Evolutionary conservation across 2,329 filamentous ascomycete genomes (phyloP).

Genomic region (Exophiala mesophila): DNA sequence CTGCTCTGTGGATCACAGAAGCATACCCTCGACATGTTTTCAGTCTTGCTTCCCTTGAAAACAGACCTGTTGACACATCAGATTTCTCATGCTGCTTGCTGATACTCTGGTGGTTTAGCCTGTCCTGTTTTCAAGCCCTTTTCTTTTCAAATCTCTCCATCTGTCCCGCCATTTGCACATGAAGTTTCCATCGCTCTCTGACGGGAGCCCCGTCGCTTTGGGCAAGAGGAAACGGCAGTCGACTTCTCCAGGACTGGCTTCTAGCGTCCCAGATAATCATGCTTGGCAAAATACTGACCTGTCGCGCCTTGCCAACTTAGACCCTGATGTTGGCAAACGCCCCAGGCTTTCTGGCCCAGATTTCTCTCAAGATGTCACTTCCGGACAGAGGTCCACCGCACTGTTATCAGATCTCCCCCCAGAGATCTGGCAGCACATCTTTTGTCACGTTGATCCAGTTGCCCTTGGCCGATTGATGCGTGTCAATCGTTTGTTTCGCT

Average conservation of each 20-base stretch:
- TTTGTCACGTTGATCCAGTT: constrained; percentile 60
- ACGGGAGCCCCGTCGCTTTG: constrained; percentile 7
- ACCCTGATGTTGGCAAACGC: no score
- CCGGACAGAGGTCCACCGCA: no score
- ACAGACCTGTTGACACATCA: constrained; percentile 16
- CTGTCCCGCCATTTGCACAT: neutral
- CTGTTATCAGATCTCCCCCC: constrained; percentile 15
- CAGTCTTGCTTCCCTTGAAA: constrained; percentile 10
- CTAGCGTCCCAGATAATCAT: constrained; percentile 2
- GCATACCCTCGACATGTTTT: constrained; percentile 19
- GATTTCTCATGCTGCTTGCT: constrained; percentile 15
- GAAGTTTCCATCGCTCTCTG: constrained; percentile 6
- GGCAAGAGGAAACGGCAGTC: constrained; percentile 13
- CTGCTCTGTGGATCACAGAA: neutral
- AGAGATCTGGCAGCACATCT: constrained; percentile 66
- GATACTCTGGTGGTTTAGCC: constrained; percentile 13
- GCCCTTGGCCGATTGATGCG: constrained; percentile 60
- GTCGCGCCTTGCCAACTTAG: no score
- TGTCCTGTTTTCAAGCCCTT: constrained; percentile 6
- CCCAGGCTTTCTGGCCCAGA: no score
- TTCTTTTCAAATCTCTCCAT: constrained; percentile 2
- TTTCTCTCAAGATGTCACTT: no score
- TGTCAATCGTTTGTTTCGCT: constrained; percentile 64
- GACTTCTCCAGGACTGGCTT: constrained; percentile 1
- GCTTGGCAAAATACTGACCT: no score